Conservation (phyloP, 116 monocot genomes). For the Thalassia testudinum region DNA sequence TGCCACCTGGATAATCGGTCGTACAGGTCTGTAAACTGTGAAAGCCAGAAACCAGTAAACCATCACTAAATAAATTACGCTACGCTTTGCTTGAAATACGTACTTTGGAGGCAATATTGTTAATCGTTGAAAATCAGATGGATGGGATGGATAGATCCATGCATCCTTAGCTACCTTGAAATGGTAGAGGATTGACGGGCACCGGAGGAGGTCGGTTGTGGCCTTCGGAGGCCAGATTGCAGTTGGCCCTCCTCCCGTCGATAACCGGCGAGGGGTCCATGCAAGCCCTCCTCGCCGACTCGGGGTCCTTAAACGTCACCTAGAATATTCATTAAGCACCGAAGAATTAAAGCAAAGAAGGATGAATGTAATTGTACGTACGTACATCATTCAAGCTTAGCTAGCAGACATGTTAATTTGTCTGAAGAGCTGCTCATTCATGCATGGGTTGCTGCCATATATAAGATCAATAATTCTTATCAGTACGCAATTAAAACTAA, state of each 20-base stretch:
- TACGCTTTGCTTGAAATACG: neutral
- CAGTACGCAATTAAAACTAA: too few relatives aligned
- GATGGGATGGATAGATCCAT: neutral
- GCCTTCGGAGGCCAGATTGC: constrained; percentile 18
- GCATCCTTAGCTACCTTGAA: too few relatives aligned
- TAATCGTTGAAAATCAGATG: constrained; percentile 3
- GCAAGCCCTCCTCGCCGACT: constrained; percentile 19
- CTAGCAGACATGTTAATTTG: too few relatives aligned
- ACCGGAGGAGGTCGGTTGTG: too few relatives aligned
- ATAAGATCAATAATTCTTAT: too few relatives aligned
- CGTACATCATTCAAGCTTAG: too few relatives aligned
- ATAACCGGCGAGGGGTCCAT: constrained; percentile 16
- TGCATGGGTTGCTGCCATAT: too few relatives aligned
- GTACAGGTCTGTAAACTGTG: neutral
- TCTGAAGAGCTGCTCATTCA: too few relatives aligned
- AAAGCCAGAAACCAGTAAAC: too few relatives aligned
- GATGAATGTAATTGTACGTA: neutral
- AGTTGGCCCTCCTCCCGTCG: constrained; percentile 25
- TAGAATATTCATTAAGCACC: neutral
- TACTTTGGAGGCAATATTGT: neutral
- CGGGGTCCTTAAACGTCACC: constrained; percentile 20
- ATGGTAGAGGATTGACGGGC: too few relatives aligned
- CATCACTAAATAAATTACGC: neutral
- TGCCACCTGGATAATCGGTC: neutral
- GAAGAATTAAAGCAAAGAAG: neutral